Base-by-base conservation (phyloP, 2,329 filamentous ascomycete genomes). In the Teratosphaeria nubilosa region DNA sequence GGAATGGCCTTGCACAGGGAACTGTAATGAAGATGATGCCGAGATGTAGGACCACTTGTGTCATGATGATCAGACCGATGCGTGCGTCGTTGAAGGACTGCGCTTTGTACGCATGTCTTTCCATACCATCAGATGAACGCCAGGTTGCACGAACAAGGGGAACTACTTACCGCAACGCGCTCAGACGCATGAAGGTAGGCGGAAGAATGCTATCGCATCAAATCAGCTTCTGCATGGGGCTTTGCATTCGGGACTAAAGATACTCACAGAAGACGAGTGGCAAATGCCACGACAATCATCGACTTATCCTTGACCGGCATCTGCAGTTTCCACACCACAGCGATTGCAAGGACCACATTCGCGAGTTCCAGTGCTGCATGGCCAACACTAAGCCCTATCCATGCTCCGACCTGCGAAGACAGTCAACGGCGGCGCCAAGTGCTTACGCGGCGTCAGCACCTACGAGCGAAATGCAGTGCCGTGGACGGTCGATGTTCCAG, bases 1-100 rank as follows among this genome's bases (percentile, higher is more conserved):
- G 66, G 60, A 70, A 69, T 1, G 67, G 65, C 53, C 68, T 70
- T 55, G 63, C 64, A 58, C 67, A 70, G 1, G 67, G 68, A 1
- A 70, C 37, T 0, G 68, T 70, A 2, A 67, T 65, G 13, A 67
- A 58, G 27, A 69, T 67, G 53, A 69, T 61, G 60, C 62, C 64
- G 25, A 68, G 25, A 53, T 70, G 65, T 45, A 68, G 60, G 3
- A 63, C 62, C 13, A 70, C 54, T 32, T 67, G 59, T 1, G 62
- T 63, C 52, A 66, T 54, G 53, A 69, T 60, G n/a, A 56, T 58
- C 20, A 62, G 32, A 16, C 58, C 57, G n/a, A 65, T 58, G 9
- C 63, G 62, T 22, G 41, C 41, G n/a, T 48, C 41, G 16, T n/a
- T 10, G n/a, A 48, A 48, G 20, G n/a, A 5, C 5, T 48, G 16